A percentile compares a stretch with the other conserved stretches of the same genome.
These are phyloP conservation scores for Botrytis paeoniae DNA, from an alignment of 2,329 filamentous ascomycete genomes.

Conservation along the genomic window DNA sequence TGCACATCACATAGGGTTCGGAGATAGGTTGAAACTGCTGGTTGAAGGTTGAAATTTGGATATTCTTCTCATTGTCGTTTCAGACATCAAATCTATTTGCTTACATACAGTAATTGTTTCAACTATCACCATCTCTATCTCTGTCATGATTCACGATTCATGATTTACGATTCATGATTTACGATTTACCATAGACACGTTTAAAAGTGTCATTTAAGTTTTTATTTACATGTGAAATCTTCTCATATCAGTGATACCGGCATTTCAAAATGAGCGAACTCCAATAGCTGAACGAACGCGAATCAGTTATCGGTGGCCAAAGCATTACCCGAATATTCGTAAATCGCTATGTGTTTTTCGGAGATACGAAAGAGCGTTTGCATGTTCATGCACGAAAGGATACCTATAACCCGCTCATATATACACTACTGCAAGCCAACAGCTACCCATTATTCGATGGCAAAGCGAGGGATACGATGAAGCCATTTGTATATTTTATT, in stretches of 20 bases:
- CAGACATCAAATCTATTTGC: neutral
- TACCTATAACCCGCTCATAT: neutral
- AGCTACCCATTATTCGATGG: neutral
- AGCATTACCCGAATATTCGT: neutral
- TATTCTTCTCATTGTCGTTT: neutral
- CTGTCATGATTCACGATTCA: neutral
- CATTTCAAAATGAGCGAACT: neutral
- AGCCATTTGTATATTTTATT: neutral
- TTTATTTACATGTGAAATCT: neutral
- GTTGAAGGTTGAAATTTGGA: neutral
- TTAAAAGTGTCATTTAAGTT: neutral
- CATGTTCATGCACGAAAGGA: conserved; percentile 12
- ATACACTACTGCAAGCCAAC: neutral
- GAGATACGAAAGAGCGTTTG: neutral
- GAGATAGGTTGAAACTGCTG: neutral
- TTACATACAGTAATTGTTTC: neutral
- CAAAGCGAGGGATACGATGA: neutral
- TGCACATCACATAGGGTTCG: neutral
- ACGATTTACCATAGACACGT: neutral
- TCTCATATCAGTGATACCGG: neutral
- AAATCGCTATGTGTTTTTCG: neutral
- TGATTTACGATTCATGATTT: neutral
- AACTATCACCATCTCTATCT: neutral
- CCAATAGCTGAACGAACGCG: neutral
- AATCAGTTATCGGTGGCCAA: neutral